Percentiles rank a stretch among this genome's conserved stretches.
phyloP scores from a whole-genome alignment of 108 stramenopile genomes.

The Epipyxis sp. region DNA sequence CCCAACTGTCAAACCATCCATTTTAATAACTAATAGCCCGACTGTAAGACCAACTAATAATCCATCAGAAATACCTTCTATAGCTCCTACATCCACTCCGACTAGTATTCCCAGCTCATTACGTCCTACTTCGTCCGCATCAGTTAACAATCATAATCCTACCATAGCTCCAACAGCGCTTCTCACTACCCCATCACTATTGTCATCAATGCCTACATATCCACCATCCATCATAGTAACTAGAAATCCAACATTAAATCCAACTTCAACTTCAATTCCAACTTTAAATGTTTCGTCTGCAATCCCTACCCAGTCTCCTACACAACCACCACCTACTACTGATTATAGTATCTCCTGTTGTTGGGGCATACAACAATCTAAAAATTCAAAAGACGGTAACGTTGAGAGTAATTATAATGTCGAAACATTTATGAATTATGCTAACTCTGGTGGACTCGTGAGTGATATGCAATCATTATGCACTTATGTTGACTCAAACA shows the following conservation, averaged over 20 bases:
- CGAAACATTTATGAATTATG: neutral
- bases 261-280: neutral
- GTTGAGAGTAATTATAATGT: neutral
- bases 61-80: too few species aligned
- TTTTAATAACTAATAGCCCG: too few species aligned
- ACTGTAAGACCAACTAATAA: too few species aligned
- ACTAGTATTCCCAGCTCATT: too few species aligned
- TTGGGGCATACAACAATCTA: neutral
- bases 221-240: neutral
- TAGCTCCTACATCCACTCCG: too few species aligned
- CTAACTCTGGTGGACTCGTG: neutral
- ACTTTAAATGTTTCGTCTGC: neutral
- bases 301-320: neutral
- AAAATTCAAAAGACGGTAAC: neutral
- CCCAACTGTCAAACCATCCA: too few species aligned
- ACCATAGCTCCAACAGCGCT: too few species aligned
- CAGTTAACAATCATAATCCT: too few species aligned
- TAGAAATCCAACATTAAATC: neutral
- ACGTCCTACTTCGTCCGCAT: too few species aligned
- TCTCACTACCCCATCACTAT: too few species aligned
- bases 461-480: constrained; percentile 1
- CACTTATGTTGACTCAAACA: neutral
- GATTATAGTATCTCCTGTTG: neutral
- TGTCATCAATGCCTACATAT: neutral
- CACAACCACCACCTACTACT: neutral